Percentiles rank a stretch among this genome's conserved stretches.
Conservation (phyloP, 257 asterid genomes). For the Nicotiana obtusifolia region DNA sequence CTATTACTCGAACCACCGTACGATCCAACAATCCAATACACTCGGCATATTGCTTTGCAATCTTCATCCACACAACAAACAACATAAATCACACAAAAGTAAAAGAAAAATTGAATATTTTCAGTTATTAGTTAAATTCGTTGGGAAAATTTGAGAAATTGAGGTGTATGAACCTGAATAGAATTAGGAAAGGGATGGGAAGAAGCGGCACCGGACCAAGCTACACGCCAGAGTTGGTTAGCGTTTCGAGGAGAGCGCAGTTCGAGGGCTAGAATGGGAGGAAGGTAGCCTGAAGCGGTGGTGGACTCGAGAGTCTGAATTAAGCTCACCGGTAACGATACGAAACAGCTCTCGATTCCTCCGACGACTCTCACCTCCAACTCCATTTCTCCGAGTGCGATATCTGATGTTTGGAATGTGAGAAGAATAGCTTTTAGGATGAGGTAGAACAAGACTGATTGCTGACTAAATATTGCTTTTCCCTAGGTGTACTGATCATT, state of each 20-base stretch:
- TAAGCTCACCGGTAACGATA: slow-evolving; percentile 71
- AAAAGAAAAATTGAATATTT: not conserved
- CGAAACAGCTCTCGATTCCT: slow-evolving; percentile 74
- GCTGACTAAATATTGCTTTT: not conserved
- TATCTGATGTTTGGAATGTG: not conserved
- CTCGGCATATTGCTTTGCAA: slow-evolving; percentile 79
- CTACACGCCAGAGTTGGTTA: slow-evolving; percentile 56
- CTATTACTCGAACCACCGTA: slow-evolving; percentile 59
- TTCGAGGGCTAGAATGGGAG: slow-evolving; percentile 79
- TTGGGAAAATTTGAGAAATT: not conserved
- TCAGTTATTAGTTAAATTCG: no score
- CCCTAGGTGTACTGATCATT: not conserved
- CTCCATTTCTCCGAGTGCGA: slow-evolving; percentile 40
- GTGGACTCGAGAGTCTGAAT: slow-evolving; percentile 73
- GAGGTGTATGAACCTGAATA: slow-evolving; percentile 53
- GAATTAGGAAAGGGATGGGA: slow-evolving; percentile 56
- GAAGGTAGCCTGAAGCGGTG: slow-evolving; percentile 50
- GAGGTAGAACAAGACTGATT: not conserved
- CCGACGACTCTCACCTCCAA: slow-evolving; percentile 70
- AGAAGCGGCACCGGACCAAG: slow-evolving; percentile 93
- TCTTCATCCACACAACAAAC: slow-evolving; percentile 34
- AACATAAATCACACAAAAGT: not conserved
- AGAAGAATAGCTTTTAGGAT: not conserved
- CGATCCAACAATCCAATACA: slow-evolving; percentile 75
- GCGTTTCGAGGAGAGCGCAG: slow-evolving; percentile 39